Conservation (phyloP, 192 early-diverging fungal genomes). For the Dissophora globulifera region DNA sequence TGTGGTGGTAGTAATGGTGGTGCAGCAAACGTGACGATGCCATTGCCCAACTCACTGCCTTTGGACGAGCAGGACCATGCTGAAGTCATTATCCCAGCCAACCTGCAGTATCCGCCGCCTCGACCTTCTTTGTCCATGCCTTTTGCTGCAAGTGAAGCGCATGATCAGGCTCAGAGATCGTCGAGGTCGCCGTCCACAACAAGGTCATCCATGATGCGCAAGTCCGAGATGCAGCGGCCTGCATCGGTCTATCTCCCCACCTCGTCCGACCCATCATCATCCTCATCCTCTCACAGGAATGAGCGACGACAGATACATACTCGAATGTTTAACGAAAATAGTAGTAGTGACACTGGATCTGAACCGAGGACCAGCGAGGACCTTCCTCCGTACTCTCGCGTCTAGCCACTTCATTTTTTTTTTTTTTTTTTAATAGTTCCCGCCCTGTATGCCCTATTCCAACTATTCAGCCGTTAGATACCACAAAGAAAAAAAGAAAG, state of each 20-base stretch:
- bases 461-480: no score
- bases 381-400: slow-evolving; percentile 5
- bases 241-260: slow-evolving; percentile 2
- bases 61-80: slow-evolving; percentile 12
- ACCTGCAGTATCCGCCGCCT: background rate
- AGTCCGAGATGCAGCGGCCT: no score
- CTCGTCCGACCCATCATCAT: background rate
- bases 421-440: slow-evolving; percentile 10
- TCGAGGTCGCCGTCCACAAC: no score
- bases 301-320: background rate
- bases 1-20: background rate
- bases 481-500: no score
- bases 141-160: no score
- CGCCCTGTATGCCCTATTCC: no score
- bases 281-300: background rate
- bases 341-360: no score
- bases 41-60: background rate
- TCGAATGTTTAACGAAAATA: background rate
- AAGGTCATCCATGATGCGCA: no score
- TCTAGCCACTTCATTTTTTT: background rate
- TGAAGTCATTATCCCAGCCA: background rate
- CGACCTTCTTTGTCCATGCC: no score
- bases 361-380: background rate
- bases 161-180: no score
- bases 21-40: background rate